Base-by-base conservation (phyloP, 768 basidiomycete species). In the Hemileccinum impolitum region DNA sequence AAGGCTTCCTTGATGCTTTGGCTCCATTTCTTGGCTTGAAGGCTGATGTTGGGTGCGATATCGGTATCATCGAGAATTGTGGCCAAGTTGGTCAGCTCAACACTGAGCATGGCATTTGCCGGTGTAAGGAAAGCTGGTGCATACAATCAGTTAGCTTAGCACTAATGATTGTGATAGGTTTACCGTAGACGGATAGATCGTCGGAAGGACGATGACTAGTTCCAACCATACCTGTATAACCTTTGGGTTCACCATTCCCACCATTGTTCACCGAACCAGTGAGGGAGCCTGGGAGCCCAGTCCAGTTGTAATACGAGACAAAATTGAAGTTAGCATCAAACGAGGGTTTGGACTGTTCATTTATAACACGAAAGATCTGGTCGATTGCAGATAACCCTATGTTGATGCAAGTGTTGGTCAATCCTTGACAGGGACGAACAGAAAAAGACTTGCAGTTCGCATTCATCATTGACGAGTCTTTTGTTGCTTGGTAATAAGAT, bases 221-320 rank as follows among this genome's bases (percentile, higher is more conserved):
- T 23, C 85, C 86, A 13, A 90, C 82, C 56, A 80, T 65, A 28
- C 87, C 88, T 2, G 84, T 87, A 57, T 79, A 85, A 8, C 75
- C 81, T 59, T 84, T 88, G 0, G 84, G 88, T 62, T 90, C 87
- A 6, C 84, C 84, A 54, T 85, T 87, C 6, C 88, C 88, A 0
- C 59, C 66, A 62, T 90, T 90, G 40, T 72, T 67, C 2, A 90
- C 85, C 15, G 73, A 67, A 4, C 85, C 85, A 31, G 81, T 74
- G 38, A 88, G 62, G 18, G 72, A 14, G 12, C 85, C 84, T 43
- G 72, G 66, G 14, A 79, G 79, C 15, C 88, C 87, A 6, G 87
- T 89, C 88, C 87, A 90, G 60, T 87, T 88, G 63, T 87, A 90
- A 64, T 80, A 87, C 7, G 85, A 87, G 45, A 88, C 72, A 58